Evolutionary conservation across 192 early-diverging fungal genomes (phyloP), one percentile per base, ranked within the genome.

Genomic region (Coemansia guatemalensis): DNA sequence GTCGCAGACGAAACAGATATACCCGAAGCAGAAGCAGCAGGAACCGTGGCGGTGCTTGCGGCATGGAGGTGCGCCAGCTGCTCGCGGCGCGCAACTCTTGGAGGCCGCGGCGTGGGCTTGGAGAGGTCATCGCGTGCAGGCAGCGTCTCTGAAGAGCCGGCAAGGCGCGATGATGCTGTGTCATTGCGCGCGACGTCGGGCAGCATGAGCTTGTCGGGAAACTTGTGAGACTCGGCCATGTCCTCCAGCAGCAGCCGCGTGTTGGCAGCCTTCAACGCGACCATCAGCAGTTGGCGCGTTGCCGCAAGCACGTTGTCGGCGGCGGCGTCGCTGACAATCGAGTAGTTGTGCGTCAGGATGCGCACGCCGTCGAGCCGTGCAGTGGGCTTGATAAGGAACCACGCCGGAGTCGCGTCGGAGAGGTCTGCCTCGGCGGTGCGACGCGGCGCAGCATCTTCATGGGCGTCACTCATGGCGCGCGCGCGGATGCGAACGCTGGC

Each of bases 261-360:
- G 64, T 81, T 81, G 41, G 73, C 78, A 1, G 78, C 78, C 48
- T 66, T 67, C 21, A 81, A 48, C 12, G 78, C 78, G 30, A 72
- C 69, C 69, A 71, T 68, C 35, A 81, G 48, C 41, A 71, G 65
- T 60, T 81, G 78, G n/a, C 73, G 78, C n/a, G 66, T 75, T 17
- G 58, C 73, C 9, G 78, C 73, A 11, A 81, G 55, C n/a, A 72
- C 78, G 53, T 69, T 75, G 30, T 74, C 69, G 29, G 68, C 78
- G 11, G 69, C 69, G 52, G 74, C 73, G 51, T 55, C 54, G 23
- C 69, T 69, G 30, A 81, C 66, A 3, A 55, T 49, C 20, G 78
- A 81, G 48, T 81, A 81, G 78, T 81, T 81, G 66, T 81, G 78
- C 22, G 78, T 69, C 55, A 81, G 59, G 23, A 81, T 66, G n/a